Evolutionary conservation across 179 eudicot genomes (phyloP).

Genomic region (Actinidia arguta): DNA sequence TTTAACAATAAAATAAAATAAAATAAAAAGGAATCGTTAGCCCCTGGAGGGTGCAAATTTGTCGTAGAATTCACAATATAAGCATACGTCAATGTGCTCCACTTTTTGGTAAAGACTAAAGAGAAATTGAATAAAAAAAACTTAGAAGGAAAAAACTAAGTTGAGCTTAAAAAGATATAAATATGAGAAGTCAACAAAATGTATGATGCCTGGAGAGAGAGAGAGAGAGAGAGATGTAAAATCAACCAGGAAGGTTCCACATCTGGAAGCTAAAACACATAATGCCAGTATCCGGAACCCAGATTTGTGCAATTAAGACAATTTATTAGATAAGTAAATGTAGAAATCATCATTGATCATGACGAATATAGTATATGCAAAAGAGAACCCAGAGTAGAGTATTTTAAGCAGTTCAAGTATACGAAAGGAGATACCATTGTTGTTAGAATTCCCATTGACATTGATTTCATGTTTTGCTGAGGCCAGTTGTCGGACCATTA

Average conservation of each 20-base stretch:
- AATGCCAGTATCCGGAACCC: background rate
- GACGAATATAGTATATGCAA: background rate
- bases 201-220: conserved; percentile 42
- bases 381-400: background rate
- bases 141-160: background rate
- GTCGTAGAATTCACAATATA: background rate
- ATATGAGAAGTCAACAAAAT: background rate
- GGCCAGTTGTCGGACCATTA: conserved; percentile 76
- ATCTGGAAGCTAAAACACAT: background rate
- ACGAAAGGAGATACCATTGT: conserved; percentile 38
- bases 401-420: background rate
- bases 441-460: conserved; percentile 74
- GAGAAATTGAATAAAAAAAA: background rate
- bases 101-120: too few species aligned
- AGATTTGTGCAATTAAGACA: background rate
- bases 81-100: background rate
- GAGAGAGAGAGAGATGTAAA: background rate
- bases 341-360: background rate
- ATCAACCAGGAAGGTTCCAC: background rate
- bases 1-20: background rate
- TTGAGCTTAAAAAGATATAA: background rate
- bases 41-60: background rate
- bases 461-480: conserved; percentile 74
- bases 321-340: background rate
- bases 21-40: background rate